Evolutionary conservation across 805 yeast species (phyloP).

Genomic region (Hanseniaspora occidentalis): DNA sequence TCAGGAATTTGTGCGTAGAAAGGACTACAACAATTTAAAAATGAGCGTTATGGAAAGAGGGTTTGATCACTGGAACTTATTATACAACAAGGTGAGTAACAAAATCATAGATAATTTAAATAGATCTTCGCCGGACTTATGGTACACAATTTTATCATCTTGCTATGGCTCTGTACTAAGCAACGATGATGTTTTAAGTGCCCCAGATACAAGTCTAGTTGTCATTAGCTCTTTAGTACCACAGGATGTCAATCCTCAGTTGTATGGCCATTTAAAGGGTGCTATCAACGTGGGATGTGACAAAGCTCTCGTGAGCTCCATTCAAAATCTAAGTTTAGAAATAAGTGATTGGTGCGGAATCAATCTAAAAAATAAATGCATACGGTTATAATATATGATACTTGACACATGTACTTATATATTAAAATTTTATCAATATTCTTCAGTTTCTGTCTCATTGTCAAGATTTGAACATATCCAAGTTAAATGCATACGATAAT

Average conservation of each 20-base stretch:
- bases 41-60: slow-evolving; percentile 34
- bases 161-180: slow-evolving; percentile 74
- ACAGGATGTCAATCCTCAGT: slow-evolving; percentile 86
- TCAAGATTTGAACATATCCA: slow-evolving; percentile 1
- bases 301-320: slow-evolving; percentile 44
- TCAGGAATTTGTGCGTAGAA: not conserved
- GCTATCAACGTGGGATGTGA: slow-evolving; percentile 72
- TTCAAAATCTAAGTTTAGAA: slow-evolving; percentile 49
- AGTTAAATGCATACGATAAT: not conserved
- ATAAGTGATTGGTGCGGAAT: slow-evolving; percentile 67
- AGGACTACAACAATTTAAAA: slow-evolving; percentile 4
- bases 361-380: slow-evolving; percentile 34
- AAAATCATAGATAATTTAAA: slow-evolving; percentile 58
- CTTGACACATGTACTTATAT: slow-evolving; percentile 40
- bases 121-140: slow-evolving; percentile 75
- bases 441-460: not conserved
- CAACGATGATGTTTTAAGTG: slow-evolving; percentile 44
- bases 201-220: slow-evolving; percentile 63
- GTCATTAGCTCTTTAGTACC: slow-evolving; percentile 75
- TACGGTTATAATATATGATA: not conserved
- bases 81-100: slow-evolving; percentile 62
- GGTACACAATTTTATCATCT: slow-evolving; percentile 56
- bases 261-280: slow-evolving; percentile 83
- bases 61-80: slow-evolving; percentile 51
- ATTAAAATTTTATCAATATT: slow-evolving; percentile 2